These are phyloP conservation scores for Chrysanthemum seticuspe DNA, from an alignment of 129 eudicot genomes.

Conservation along the genomic window DNA sequence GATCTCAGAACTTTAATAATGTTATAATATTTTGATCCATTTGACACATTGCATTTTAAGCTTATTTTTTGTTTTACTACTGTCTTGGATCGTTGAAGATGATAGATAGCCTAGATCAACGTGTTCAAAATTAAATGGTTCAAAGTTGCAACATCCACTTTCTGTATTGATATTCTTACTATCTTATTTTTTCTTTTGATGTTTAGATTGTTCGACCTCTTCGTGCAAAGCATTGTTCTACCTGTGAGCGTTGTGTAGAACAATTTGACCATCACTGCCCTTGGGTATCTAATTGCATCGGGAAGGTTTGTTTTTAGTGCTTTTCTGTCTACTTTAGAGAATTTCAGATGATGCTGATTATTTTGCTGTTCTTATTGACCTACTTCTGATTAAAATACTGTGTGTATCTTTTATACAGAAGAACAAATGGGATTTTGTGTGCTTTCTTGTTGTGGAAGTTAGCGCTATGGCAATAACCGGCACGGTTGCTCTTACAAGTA, in stretches of 20 bases:
- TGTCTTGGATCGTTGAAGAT: not conserved
- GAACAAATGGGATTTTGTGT: constrained; percentile 94
- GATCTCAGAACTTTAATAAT: not conserved
- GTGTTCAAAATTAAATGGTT: not conserved
- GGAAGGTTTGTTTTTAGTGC: constrained; percentile 61
- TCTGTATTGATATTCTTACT: not conserved
- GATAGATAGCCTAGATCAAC: too few relatives aligned
- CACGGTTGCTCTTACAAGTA: constrained; percentile 73
- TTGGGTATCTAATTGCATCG: constrained; percentile 98
- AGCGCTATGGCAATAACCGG: constrained; percentile 84
- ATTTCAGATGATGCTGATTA: not conserved
- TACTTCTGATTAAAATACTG: constrained; percentile 20
- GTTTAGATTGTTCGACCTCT: constrained; percentile 91
- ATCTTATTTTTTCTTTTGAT: constrained; percentile 15
- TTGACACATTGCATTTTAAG: not conserved
- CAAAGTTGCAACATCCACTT: not conserved
- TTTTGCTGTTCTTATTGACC: constrained; percentile 12
- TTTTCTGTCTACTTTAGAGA: not conserved
- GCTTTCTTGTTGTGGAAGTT: constrained; percentile 77
- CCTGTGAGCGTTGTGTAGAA: constrained; percentile 99
- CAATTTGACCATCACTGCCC: constrained; percentile 99
- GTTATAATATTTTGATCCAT: not conserved
- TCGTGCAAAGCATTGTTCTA: constrained; percentile 97
- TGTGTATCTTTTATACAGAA: constrained; percentile 48
- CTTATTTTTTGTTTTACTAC: not conserved